These are phyloP conservation scores for Termitomyces sp. DNA, from an alignment of 768 basidiomycete genomes.

Conservation along the genomic window DNA sequence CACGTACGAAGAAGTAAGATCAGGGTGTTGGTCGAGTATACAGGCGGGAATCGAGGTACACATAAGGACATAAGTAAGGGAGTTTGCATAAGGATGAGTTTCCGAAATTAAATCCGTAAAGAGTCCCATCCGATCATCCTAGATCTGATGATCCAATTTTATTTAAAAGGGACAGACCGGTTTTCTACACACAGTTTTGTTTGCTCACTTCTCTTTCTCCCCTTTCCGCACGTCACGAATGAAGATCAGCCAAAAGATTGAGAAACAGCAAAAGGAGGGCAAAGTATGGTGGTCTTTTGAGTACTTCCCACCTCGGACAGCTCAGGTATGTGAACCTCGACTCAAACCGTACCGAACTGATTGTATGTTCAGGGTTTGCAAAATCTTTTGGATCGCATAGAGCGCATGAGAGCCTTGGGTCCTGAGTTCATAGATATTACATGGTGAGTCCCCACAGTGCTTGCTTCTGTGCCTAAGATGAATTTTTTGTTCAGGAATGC, in stretches of 20 bases:
- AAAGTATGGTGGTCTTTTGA: slow-evolving; percentile 98
- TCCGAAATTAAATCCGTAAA: not conserved
- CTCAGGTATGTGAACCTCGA: slow-evolving; percentile 55
- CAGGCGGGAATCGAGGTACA: not conserved
- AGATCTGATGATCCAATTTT: slow-evolving; percentile 17
- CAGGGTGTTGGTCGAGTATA: not conserved
- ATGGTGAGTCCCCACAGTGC: slow-evolving; percentile 45
- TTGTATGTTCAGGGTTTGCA: slow-evolving; percentile 62
- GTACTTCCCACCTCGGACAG: slow-evolving; percentile 94
- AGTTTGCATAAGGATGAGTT: too few relatives aligned
- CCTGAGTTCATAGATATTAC: slow-evolving; percentile 99
- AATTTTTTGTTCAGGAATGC: slow-evolving; percentile 69
- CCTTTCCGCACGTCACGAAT: slow-evolving; percentile 36
- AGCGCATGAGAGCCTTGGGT: slow-evolving; percentile 92
- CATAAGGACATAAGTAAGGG: too few relatives aligned
- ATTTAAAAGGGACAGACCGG: slow-evolving; percentile 9
- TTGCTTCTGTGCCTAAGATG: not conserved
- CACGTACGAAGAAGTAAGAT: not conserved
- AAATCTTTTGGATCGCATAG: slow-evolving; percentile 97
- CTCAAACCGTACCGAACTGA: not conserved
- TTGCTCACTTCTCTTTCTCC: slow-evolving; percentile 7
- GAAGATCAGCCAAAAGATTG: slow-evolving; percentile 95
- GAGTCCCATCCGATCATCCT: slow-evolving; percentile 5
- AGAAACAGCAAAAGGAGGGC: slow-evolving; percentile 77
- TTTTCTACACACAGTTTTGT: slow-evolving; percentile 2